phyloP scores from a whole-genome alignment of 208 protist species.

The Herpetomonas samuelpessoai region DNA sequence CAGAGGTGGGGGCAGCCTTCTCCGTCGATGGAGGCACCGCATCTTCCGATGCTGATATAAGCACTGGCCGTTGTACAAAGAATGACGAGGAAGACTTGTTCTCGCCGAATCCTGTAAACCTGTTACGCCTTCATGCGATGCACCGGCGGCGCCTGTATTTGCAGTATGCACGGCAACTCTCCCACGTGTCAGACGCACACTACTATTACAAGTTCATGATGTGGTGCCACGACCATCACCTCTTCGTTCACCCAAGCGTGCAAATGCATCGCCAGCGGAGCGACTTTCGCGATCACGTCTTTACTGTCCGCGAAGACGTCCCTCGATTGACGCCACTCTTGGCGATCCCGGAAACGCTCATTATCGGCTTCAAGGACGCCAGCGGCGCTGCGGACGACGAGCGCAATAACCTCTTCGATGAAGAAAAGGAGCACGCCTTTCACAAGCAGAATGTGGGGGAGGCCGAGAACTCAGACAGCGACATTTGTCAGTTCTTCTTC shows the following conservation, averaged over 20 bases:
- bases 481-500: slow-evolving; percentile 90
- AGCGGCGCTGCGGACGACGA: slow-evolving; percentile 16
- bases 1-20: slow-evolving; percentile 7
- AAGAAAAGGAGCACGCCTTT: slow-evolving; percentile 65
- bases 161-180: slow-evolving; percentile 51
- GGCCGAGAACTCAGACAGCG: slow-evolving; percentile 25
- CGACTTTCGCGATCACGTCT: slow-evolving; percentile 75
- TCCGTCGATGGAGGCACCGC: background rate
- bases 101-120: background rate
- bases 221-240: slow-evolving; percentile 80
- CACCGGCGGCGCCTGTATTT: slow-evolving; percentile 64
- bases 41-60: background rate
- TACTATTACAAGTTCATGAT: slow-evolving; percentile 82
- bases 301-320: slow-evolving; percentile 57
- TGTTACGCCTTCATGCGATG: slow-evolving; percentile 32
- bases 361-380: slow-evolving; percentile 74
- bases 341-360: slow-evolving; percentile 70
- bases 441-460: slow-evolving; percentile 60
- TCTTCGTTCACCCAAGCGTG: slow-evolving; percentile 79
- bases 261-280: slow-evolving; percentile 29
- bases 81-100: slow-evolving; percentile 8
- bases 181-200: slow-evolving; percentile 63
- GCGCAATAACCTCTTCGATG: slow-evolving; percentile 66
- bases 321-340: slow-evolving; percentile 63
- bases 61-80: too few relatives aligned